These are phyloP conservation scores for Cyanophora paradoxa DNA, from an alignment of 78 protist species.

Conservation along the genomic window DNA sequence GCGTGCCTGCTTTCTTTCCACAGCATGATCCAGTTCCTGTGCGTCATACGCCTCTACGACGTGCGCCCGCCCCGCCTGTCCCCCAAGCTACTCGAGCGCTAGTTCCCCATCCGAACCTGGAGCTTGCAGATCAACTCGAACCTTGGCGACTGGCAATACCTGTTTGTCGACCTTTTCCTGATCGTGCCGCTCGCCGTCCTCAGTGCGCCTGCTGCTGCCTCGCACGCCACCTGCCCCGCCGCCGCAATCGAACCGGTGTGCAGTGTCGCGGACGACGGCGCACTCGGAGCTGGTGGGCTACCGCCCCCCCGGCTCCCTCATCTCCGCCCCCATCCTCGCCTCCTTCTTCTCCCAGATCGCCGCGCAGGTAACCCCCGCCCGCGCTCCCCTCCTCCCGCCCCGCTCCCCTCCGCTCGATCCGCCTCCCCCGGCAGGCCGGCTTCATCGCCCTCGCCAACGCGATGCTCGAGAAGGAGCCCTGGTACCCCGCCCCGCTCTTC, in stretches of 20 bases:
- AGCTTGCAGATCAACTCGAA: conserved; percentile 5
- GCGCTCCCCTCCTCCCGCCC: background rate
- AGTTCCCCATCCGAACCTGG: background rate
- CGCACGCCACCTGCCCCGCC: too few species aligned
- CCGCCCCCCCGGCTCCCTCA: conserved; percentile 51
- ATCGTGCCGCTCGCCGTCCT: conserved; percentile 62
- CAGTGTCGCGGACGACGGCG: conserved; percentile 58
- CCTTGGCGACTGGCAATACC: conserved; percentile 36
- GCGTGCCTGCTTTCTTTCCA: too few species aligned
- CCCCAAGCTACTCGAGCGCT: background rate
- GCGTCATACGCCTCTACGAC: conserved; percentile 57
- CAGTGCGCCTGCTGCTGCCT: conserved; percentile 59
- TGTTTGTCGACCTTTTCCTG: conserved; percentile 54
- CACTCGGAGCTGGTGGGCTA: background rate
- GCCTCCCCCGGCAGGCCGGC: background rate
- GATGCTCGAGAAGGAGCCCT: background rate
- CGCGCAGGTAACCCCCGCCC: too few species aligned
- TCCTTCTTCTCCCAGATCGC: conserved; percentile 34
- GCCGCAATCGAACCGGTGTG: too few species aligned
- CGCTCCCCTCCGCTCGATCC: too few species aligned
- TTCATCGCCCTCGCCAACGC: background rate
- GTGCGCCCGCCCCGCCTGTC: background rate
- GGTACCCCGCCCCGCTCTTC: background rate
- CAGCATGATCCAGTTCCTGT: conserved; percentile 59
- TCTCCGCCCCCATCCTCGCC: too few species aligned